These are phyloP conservation scores for Suillus alpinus DNA, from an alignment of 768 basidiomycete species.

Conservation along the genomic window DNA sequence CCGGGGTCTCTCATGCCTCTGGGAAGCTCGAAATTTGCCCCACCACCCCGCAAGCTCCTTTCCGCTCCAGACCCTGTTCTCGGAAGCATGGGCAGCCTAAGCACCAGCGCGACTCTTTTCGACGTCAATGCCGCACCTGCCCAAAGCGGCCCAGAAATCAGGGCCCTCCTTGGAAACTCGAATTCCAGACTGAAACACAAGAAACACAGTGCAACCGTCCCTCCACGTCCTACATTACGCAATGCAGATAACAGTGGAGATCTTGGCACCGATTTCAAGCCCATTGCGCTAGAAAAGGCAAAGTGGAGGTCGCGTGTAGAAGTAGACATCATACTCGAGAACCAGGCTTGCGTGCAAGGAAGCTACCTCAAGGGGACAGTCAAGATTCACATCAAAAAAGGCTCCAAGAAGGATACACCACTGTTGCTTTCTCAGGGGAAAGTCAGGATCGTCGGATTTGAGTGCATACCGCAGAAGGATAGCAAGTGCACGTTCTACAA, in stretches of 20 bases:
- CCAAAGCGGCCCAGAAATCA: constrained; percentile 55
- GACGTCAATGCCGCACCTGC: constrained; percentile 47
- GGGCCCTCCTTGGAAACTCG: constrained; percentile 60
- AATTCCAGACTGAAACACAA: constrained; percentile 54
- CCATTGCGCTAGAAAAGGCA: constrained; percentile 65
- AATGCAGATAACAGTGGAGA: constrained; percentile 9
- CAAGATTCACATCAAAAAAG: constrained; percentile 59
- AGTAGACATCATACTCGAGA: constrained; percentile 76
- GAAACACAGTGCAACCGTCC: constrained; percentile 48
- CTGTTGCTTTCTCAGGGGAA: constrained; percentile 72
- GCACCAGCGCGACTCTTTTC: constrained; percentile 53
- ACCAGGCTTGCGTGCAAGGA: constrained; percentile 77
- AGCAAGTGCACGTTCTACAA: constrained; percentile 84
- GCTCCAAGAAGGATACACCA: constrained; percentile 52
- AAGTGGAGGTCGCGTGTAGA: constrained; percentile 73
- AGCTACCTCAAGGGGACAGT: constrained; percentile 67
- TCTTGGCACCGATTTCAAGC: constrained; percentile 16
- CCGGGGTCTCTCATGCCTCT: constrained; percentile 30
- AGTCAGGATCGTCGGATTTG: constrained; percentile 82
- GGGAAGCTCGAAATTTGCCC: constrained; percentile 16
- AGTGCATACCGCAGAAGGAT: constrained; percentile 56
- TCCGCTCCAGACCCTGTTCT: not conserved
- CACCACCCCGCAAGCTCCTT: constrained; percentile 4
- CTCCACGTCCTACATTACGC: constrained; percentile 24
- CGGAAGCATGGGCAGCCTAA: constrained; percentile 23